These are phyloP conservation scores for Sophora flavescens DNA, from an alignment of 306 rosid genomes.

Conservation along the genomic window DNA sequence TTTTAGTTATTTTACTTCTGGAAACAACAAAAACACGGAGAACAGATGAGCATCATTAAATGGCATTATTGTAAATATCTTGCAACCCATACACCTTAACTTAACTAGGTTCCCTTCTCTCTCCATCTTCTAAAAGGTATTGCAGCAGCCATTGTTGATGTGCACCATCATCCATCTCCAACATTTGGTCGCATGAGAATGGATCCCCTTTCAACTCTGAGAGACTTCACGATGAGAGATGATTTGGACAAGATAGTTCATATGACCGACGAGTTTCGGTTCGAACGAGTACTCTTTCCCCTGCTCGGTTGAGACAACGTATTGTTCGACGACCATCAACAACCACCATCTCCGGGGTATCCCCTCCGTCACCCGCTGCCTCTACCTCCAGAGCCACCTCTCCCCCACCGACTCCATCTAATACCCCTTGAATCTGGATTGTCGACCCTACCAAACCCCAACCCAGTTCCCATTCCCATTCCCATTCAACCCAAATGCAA, in stretches of 20 bases:
- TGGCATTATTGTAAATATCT: too few relatives aligned
- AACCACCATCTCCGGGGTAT: constrained; percentile 79
- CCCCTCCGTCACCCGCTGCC: constrained; percentile 81
- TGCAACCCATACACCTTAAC: too few relatives aligned
- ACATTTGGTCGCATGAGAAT: too few relatives aligned
- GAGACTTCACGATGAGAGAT: too few relatives aligned
- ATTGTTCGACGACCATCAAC: constrained; percentile 81
- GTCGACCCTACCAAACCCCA: constrained; percentile 18
- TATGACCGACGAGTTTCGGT: constrained; percentile 73
- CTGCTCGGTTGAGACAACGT: constrained; percentile 74
- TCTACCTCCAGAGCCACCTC: constrained; percentile 79
- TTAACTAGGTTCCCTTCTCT: too few relatives aligned
- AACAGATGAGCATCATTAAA: too few relatives aligned
- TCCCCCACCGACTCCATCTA: constrained; percentile 84
- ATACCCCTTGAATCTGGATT: constrained; percentile 51
- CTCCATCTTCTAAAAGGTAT: too few relatives aligned
- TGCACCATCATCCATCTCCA: too few relatives aligned
- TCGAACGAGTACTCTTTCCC: constrained; percentile 88
- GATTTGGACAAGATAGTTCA: constrained; percentile 80
- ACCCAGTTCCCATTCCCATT: neutral
- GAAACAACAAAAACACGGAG: too few relatives aligned
- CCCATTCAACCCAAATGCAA: constrained; percentile 69
- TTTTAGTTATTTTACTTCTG: too few relatives aligned
- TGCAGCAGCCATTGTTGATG: too few relatives aligned
- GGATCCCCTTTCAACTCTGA: too few relatives aligned